phyloP scores from a whole-genome alignment of 2,329 filamentous ascomycete genomes.

The Aspergillus fijiensis region DNA sequence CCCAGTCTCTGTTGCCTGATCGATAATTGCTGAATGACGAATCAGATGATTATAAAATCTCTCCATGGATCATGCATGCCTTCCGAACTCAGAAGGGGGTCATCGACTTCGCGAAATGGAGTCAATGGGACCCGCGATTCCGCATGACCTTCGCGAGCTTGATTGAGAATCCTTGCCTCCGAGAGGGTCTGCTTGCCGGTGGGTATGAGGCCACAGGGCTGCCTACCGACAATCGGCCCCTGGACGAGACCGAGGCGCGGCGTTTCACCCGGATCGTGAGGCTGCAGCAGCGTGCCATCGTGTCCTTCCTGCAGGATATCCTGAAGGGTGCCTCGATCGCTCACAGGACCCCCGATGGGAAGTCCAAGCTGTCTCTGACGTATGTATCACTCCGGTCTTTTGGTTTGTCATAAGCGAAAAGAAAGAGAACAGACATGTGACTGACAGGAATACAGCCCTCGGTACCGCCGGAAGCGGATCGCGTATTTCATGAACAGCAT shows the following conservation, averaged over 20 bases:
- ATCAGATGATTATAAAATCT: slow-evolving; percentile 19
- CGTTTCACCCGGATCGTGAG: not conserved
- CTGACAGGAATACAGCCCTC: not conserved
- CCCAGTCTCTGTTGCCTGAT: not conserved
- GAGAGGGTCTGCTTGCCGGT: not conserved
- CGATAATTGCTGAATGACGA: not conserved
- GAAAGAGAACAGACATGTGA: not conserved
- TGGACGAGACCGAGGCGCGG: not conserved
- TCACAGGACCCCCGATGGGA: not conserved
- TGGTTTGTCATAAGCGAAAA: too few species aligned
- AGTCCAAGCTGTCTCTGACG: not conserved
- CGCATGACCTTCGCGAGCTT: slow-evolving; percentile 27
- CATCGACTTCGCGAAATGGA: slow-evolving; percentile 5
- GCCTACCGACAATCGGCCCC: not conserved
- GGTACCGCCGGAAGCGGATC: not conserved
- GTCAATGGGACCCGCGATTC: slow-evolving; percentile 27
- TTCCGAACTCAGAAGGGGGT: not conserved
- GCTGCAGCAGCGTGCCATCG: not conserved
- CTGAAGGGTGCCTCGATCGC: not conserved
- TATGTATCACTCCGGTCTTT: not conserved
- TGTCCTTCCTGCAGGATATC: not conserved
- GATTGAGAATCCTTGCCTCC: not conserved
- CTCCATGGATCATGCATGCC: slow-evolving; percentile 26
- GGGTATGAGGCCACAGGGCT: not conserved
- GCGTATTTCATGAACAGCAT: not conserved